These are phyloP conservation scores for Sporothrix brunneoviolacea DNA, from an alignment of 2,329 filamentous ascomycete species.

Conservation along the genomic window DNA sequence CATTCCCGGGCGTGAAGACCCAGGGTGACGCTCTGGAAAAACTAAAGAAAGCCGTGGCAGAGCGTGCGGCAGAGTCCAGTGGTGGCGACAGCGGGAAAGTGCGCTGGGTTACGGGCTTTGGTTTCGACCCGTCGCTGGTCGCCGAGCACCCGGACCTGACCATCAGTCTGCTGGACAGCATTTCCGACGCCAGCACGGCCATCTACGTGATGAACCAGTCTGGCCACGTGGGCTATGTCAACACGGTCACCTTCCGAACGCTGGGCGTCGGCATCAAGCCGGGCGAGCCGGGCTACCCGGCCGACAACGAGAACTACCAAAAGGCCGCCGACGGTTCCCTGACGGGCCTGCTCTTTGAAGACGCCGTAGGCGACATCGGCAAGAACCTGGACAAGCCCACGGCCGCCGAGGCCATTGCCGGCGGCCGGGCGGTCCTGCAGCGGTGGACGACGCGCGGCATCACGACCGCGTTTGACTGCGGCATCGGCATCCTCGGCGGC, in stretches of 20 bases:
- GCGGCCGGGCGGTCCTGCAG: slow-evolving; percentile 5
- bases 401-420: slow-evolving; percentile 1
- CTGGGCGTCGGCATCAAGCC: slow-evolving; percentile 5
- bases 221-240: slow-evolving; percentile 13
- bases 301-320: slow-evolving; percentile 10
- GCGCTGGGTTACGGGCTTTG: slow-evolving; percentile 12
- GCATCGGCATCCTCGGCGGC: slow-evolving; percentile 9
- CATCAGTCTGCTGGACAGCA: slow-evolving; percentile 40
- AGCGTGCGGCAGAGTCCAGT: neutral
- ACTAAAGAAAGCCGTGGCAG: neutral
- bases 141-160: slow-evolving; percentile 20
- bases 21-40: slow-evolving; percentile 3
- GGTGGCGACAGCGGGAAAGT: neutral
- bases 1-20: slow-evolving; percentile 9
- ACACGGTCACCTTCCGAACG: slow-evolving; percentile 2
- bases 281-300: slow-evolving; percentile 9
- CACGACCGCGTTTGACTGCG: slow-evolving; percentile 17
- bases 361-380: neutral
- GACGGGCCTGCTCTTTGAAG: slow-evolving; percentile 12
- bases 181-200: slow-evolving; percentile 31
- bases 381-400: slow-evolving; percentile 3
- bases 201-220: slow-evolving; percentile 14
- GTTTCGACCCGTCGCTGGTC: slow-evolving; percentile 15
- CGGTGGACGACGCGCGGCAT: slow-evolving; percentile 12
- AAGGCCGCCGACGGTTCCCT: slow-evolving; percentile 3